Base-by-base conservation (phyloP, 225 moss, liverwort and hornwort species). In the Asterella californica region DNA sequence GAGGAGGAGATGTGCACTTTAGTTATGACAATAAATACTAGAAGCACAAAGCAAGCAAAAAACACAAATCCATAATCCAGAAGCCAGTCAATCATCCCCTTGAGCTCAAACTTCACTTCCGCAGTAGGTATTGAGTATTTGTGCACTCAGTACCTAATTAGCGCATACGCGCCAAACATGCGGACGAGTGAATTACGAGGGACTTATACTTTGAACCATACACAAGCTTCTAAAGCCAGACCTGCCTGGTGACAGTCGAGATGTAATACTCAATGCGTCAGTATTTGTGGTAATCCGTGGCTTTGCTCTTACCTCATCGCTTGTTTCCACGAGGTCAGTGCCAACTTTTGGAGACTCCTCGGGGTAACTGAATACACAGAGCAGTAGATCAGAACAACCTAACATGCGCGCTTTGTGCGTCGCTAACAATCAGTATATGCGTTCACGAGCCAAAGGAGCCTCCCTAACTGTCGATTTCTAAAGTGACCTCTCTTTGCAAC, bases 301-400 rank as follows among this genome's bases (percentile, higher is more conserved):
- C 24, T 22, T 6, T 50, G n/a, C 14, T 10, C 18, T 36, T 80
- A 84, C 87, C 79, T 83, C 87, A 75, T 87, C 74, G 22, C 73
- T 80, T 53, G 59, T 78, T 70, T 80, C 87, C 42, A 79, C 80
- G 15, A 77, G 25, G 27, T 87, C 84, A 60, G 72, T 84, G 5
- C 59, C 71, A 34, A 62, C 10, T 78, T 74, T 34, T 21, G 80
- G 82, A 12, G 77, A 87, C 73, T 84, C 84, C 69, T 75, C 36
- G 10, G 82, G 74, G 59, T 82, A 76, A 59, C 87, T 87, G 57
- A 18, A 64, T 18, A 66, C 33, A 76, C 0, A 47, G n/a, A 76
- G n/a, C 22, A 11, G 14, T 37, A 69, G 36, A 69, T 24, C 4
- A 69, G 68, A 69, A 21, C 22, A 21, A 69, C 37, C 1, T 30